Evolutionary conservation across 164 flowering plant species (phyloP).

Genomic region (grape (Vitis vinifera)): DNA sequence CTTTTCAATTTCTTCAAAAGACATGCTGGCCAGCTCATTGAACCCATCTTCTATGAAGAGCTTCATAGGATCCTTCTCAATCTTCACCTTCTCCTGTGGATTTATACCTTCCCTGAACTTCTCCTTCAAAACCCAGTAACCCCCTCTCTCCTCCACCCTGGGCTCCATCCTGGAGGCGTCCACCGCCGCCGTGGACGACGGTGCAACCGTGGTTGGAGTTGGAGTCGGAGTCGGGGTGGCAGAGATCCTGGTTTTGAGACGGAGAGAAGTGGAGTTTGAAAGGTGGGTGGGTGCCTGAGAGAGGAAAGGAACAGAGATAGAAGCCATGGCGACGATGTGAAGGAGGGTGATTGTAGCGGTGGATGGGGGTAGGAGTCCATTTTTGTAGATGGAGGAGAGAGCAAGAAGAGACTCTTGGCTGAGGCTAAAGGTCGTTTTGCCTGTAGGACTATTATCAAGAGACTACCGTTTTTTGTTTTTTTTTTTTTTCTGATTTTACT

Average conservation of each 20-base stretch:
- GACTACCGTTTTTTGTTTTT: too few relatives aligned
- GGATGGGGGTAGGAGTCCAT: too few relatives aligned
- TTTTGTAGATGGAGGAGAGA: too few relatives aligned
- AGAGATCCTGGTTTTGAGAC: conserved; percentile 15
- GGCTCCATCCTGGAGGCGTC: conserved; percentile 66
- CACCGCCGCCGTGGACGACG: conserved; percentile 19
- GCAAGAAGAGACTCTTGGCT: too few relatives aligned
- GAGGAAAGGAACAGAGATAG: too few relatives aligned
- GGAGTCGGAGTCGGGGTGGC: conserved; percentile 25
- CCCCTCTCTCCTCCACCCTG: conserved; percentile 79
- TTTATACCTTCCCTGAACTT: conserved; percentile 78
- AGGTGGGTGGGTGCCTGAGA: neutral
- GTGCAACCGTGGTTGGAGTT: conserved; percentile 8
- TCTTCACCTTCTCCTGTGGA: conserved; percentile 84
- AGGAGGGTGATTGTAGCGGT: too few relatives aligned
- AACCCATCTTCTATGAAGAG: conserved; percentile 69
- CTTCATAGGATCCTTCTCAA: conserved; percentile 87
- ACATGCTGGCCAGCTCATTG: conserved; percentile 57
- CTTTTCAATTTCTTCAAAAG: conserved; percentile 71
- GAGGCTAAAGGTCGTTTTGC: too few relatives aligned
- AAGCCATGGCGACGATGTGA: too few relatives aligned
- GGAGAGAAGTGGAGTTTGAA: neutral
- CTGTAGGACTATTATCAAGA: too few relatives aligned
- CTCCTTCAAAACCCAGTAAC: conserved; percentile 83
- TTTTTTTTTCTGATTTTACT: too few relatives aligned